These are phyloP conservation scores for Clonostachys solani DNA, from an alignment of 2,329 filamentous ascomycete genomes.

Conservation along the genomic window DNA sequence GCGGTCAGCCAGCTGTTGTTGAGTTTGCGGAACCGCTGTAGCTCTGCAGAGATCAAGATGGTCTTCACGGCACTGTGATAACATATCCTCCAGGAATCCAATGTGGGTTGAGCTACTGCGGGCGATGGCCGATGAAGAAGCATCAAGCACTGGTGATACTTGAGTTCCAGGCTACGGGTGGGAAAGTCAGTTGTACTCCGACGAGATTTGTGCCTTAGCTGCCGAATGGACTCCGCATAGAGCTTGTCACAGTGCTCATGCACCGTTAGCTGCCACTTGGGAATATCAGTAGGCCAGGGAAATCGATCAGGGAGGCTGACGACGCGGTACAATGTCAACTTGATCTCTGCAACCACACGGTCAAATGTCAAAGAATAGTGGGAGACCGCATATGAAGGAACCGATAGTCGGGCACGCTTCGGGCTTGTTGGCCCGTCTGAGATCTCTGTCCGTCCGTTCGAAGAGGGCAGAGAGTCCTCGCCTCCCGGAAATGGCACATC, in stretches of 20 bases:
- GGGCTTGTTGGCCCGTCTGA: too few species aligned
- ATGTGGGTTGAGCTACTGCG: conserved; percentile 13
- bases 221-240: background rate
- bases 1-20: conserved; percentile 20
- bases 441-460: too few species aligned
- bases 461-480: too few species aligned
- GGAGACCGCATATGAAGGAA: too few species aligned
- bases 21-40: conserved; percentile 18
- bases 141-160: conserved; percentile 21
- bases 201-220: conserved; percentile 1
- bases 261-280: conserved; percentile 10
- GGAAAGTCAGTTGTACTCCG: conserved; percentile 6
- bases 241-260: conserved; percentile 8
- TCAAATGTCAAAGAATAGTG: background rate
- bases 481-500: conserved; percentile 7
- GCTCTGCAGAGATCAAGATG: conserved; percentile 16
- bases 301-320: conserved; percentile 13
- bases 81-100: conserved; percentile 14
- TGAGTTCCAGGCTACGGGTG: conserved; percentile 17
- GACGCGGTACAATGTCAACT: background rate
- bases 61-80: conserved; percentile 18
- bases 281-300: conserved; percentile 13
- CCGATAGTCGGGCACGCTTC: too few species aligned
- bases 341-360: background rate
- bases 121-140: conserved; percentile 20